Base-by-base conservation (phyloP, 345 rosid genomes). In the Acer campestre region DNA sequence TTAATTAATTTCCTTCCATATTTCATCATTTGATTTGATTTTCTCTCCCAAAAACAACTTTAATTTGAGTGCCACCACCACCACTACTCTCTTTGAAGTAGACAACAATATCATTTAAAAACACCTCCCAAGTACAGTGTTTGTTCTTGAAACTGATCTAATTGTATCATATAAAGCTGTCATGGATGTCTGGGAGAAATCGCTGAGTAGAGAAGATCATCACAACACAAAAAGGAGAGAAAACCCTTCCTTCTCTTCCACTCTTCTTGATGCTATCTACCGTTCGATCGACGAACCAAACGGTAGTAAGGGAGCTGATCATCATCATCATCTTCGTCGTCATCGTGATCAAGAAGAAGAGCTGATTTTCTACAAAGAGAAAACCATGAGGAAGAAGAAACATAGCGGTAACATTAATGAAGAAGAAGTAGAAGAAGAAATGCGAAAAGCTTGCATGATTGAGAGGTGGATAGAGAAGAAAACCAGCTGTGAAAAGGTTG, bases 221-320 rank as follows among this genome's bases (percentile, higher is more conserved):
- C 68, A 85, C 73, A 55, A 66, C 58, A 81, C 84, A 71, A 58
- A 67, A 68, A 85, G 85, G 48, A 73, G 75, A 66, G 82, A 81
- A 29, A 82, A 78, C 53, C 94, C 96, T 62, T 92, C 99, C 74
- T 95, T 93, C 87, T 95, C 99, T 74, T 90, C 97, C 55, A 76
- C 92, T 74, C 92, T 92, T 67, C 94, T 92, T 65, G 96, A 92
- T 76, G 85, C 90, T 74, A 90, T 92, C 77, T 92, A 90, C 88
- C 92, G 92, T 73, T 93, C 98, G 14, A 88, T 93, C 44, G 98
- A 87, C 81, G 98, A 90, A 10, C 65, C 88, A 13, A 84, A 75
- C 67, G 78, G 82, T 67, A 73, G 49, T 42, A 42, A 22, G 67
- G 76, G 48, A n/a, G 80, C 42, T 0, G 65, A 65, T 0, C 16